Percentiles rank a stretch among this genome's conserved stretches.
Conservation (phyloP, 192 early-diverging fungal species). For the Chytriomyces hyalinus region DNA sequence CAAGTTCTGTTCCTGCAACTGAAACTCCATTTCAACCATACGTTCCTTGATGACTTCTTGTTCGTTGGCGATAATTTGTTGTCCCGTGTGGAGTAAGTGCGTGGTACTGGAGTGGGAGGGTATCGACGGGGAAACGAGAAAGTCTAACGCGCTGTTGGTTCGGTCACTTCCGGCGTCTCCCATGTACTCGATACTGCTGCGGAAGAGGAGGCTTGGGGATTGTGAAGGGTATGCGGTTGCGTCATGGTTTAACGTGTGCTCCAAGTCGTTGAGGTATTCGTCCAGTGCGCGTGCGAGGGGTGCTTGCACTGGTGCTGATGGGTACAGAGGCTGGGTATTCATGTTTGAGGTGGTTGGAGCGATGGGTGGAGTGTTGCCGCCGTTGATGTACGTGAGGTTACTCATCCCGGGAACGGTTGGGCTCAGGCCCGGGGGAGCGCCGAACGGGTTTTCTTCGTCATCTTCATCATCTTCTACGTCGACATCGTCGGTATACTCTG, state of each 20-base stretch:
- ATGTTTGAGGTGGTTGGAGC: not conserved
- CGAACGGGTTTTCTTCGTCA: not conserved
- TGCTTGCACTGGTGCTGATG: not conserved
- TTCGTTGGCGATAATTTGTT: not conserved
- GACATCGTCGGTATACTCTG: too few species aligned
- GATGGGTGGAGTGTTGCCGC: not conserved
- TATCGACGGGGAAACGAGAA: not conserved
- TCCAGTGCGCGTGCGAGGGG: not conserved
- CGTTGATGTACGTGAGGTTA: not conserved
- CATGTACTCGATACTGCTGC: not conserved
- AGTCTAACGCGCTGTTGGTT: not conserved
- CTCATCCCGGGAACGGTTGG: not conserved
- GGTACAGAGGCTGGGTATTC: not conserved
- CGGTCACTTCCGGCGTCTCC: not conserved
- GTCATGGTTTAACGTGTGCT: not conserved
- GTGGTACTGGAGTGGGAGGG: too few species aligned
- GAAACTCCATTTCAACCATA: conserved; percentile 2
- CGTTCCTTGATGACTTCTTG: not conserved
- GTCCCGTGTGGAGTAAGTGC: not conserved
- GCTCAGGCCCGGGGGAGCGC: not conserved
- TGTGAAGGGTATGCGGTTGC: not conserved
- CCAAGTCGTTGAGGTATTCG: not conserved
- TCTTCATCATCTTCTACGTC: not conserved
- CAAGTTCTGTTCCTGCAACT: not conserved
- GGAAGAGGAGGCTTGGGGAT: not conserved